phyloP scores from a whole-genome alignment of 1,284 basidiomycete species.

The Tilletia caries region DNA sequence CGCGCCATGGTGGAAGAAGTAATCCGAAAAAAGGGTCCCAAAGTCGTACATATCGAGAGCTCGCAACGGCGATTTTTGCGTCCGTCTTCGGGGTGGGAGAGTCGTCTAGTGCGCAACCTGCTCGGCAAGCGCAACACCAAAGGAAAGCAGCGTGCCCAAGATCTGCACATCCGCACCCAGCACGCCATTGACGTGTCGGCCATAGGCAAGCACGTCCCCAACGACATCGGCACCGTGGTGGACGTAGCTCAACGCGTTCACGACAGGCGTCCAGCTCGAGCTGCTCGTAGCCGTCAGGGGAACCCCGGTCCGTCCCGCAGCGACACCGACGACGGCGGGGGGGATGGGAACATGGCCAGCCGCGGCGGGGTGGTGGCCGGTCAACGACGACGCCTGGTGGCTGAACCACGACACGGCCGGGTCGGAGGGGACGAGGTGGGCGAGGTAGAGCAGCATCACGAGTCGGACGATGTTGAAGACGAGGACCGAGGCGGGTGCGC shows the following conservation, averaged over 20 bases:
- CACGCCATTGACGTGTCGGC: slow-evolving; percentile 9
- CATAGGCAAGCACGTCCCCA: slow-evolving; percentile 8
- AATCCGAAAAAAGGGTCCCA: too few relatives aligned
- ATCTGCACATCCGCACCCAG: slow-evolving; percentile 12
- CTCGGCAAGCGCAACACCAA: slow-evolving; percentile 9
- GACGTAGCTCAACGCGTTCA: background rate
- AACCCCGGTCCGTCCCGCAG: background rate
- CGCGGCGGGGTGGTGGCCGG: slow-evolving; percentile 7
- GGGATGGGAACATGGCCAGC: background rate
- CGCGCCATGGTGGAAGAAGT: too few relatives aligned
- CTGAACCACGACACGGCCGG: slow-evolving; percentile 14
- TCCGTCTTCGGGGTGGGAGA: too few relatives aligned
- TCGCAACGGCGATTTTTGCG: too few relatives aligned
- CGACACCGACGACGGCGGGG: background rate
- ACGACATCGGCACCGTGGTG: background rate
- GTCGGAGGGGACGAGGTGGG: slow-evolving; percentile 10
- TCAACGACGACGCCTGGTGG: slow-evolving; percentile 11
- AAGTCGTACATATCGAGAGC: too few relatives aligned
- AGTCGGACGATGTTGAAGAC: slow-evolving; percentile 9
- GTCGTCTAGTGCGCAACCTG: slow-evolving; percentile 2
- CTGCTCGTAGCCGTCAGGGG: slow-evolving; percentile 8
- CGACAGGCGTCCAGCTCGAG: slow-evolving; percentile 9
- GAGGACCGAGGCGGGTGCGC: slow-evolving; percentile 4
- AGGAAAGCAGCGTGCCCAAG: background rate
- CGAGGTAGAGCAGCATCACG: slow-evolving; percentile 9